Conservation (phyloP, 176 grass and related monocot genomes). For the Alopecurus myosuroides region DNA sequence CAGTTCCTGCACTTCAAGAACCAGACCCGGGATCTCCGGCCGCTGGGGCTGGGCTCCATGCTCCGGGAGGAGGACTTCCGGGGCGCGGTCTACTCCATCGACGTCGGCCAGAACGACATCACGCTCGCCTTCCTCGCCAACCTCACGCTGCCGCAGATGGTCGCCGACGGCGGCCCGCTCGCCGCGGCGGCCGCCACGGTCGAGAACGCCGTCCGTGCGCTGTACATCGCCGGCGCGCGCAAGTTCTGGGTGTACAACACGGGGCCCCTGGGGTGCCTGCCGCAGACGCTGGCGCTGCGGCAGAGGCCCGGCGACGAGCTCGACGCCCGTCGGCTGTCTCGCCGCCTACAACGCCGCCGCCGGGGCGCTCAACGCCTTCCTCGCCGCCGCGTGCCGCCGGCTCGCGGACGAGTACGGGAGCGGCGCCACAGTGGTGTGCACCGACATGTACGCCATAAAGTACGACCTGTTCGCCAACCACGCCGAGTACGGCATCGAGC, state of each 20-base stretch:
- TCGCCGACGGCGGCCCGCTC: not conserved
- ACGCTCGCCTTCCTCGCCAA: conserved; percentile 24
- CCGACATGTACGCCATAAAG: conserved; percentile 34
- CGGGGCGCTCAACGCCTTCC: conserved; percentile 7
- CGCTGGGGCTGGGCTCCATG: not conserved
- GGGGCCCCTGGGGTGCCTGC: conserved; percentile 25
- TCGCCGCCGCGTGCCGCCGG: conserved; percentile 1
- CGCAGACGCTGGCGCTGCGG: conserved; percentile 9
- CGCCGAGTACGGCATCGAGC: conserved; percentile 21
- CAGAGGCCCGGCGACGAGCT: conserved; percentile 16
- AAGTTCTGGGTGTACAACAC: conserved; percentile 40
- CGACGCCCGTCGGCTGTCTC: conserved; percentile 27
- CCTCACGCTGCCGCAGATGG: not conserved
- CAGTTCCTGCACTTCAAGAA: conserved; percentile 35
- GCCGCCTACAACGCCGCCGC: conserved; percentile 19
- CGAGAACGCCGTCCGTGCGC: conserved; percentile 6
- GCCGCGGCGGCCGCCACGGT: not conserved
- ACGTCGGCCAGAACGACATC: conserved; percentile 29
- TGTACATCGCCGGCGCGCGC: conserved; percentile 1
- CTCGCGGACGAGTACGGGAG: conserved; percentile 4
- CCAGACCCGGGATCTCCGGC: not conserved
- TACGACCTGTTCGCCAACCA: conserved; percentile 37
- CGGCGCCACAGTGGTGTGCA: conserved; percentile 13
- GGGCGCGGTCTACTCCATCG: conserved; percentile 14
- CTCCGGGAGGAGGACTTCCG: conserved; percentile 8